phyloP scores from a whole-genome alignment of 352 stramenopile species.

The Globisporangium ultimum region DNA sequence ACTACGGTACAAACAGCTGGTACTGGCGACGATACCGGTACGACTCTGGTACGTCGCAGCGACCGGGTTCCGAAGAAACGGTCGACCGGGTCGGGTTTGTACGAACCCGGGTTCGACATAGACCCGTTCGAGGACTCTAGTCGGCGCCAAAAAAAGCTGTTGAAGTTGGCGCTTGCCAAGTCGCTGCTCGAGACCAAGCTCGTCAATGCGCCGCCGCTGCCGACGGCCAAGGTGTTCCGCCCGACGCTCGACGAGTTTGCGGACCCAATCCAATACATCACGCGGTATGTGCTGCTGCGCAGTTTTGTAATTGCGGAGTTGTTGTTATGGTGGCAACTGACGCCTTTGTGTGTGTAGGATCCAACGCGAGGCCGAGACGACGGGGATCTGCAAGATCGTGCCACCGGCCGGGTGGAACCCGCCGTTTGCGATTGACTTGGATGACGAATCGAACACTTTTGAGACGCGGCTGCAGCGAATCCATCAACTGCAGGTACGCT shows the following conservation, averaged over 20 bases:
- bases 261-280: slow-evolving; percentile 88
- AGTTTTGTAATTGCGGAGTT: background rate
- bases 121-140: slow-evolving; percentile 17
- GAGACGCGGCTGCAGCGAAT: slow-evolving; percentile 94
- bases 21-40: slow-evolving; percentile 1
- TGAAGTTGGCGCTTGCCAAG: slow-evolving; percentile 57
- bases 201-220: slow-evolving; percentile 22
- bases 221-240: slow-evolving; percentile 57
- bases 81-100: slow-evolving; percentile 13
- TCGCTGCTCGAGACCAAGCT: slow-evolving; percentile 57
- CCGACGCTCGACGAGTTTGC: slow-evolving; percentile 86
- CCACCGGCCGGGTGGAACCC: slow-evolving; percentile 93
- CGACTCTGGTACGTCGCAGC: slow-evolving; percentile 17
- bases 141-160: slow-evolving; percentile 44
- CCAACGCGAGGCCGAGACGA: slow-evolving; percentile 46
- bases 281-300: slow-evolving; percentile 30
- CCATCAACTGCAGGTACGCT: slow-evolving; percentile 59
- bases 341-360: slow-evolving; percentile 33
- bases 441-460: slow-evolving; percentile 65
- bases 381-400: slow-evolving; percentile 98
- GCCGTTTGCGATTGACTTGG: slow-evolving; percentile 61
- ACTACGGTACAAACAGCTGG: background rate
- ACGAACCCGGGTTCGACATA: background rate
- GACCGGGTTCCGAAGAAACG: slow-evolving; percentile 35
- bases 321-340: background rate